These are phyloP conservation scores for Urostyla sp. DNA, from an alignment of 73 alveolate species.

Conservation along the genomic window DNA sequence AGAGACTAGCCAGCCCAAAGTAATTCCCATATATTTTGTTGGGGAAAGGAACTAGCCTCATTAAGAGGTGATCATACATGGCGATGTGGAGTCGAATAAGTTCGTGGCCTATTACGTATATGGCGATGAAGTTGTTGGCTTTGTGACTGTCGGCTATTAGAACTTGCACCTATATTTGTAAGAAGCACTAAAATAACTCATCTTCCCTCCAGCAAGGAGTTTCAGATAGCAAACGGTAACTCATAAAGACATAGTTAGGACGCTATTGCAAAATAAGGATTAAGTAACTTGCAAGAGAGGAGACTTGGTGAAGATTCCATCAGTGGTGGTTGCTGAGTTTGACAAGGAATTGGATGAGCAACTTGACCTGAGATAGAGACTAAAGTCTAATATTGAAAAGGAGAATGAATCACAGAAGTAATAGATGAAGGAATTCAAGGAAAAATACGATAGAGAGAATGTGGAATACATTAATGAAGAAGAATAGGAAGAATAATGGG, in stretches of 20 bases:
- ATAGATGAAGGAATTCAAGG: slow-evolving; percentile 14
- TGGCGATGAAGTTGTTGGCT: slow-evolving; percentile 48
- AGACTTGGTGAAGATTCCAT: slow-evolving; percentile 18
- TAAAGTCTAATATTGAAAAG: neutral
- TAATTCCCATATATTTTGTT: slow-evolving; percentile 48
- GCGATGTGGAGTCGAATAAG: slow-evolving; percentile 32
- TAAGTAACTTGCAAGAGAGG: slow-evolving; percentile 10
- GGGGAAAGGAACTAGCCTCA: slow-evolving; percentile 60
- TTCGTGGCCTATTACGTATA: slow-evolving; percentile 57
- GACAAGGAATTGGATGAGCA: slow-evolving; percentile 21
- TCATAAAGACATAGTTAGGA: slow-evolving; percentile 43
- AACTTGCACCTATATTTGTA: slow-evolving; percentile 59
- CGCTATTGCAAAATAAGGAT: slow-evolving; percentile 3
- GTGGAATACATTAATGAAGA: slow-evolving; percentile 22
- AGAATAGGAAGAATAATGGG: neutral
- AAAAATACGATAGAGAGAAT: slow-evolving; percentile 43
- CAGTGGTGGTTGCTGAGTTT: slow-evolving; percentile 49
- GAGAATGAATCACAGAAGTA: slow-evolving; percentile 26
- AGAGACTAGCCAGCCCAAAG: slow-evolving; percentile 1
- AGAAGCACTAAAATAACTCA: slow-evolving; percentile 58
- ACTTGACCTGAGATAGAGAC: neutral
- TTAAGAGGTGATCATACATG: slow-evolving; percentile 39
- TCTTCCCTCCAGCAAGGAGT: slow-evolving; percentile 58
- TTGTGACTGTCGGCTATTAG: slow-evolving; percentile 63
- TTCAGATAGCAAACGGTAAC: neutral